Evolutionary conservation across 192 early-diverging fungal genomes (phyloP).

Genomic region (Coemansia sp.): DNA sequence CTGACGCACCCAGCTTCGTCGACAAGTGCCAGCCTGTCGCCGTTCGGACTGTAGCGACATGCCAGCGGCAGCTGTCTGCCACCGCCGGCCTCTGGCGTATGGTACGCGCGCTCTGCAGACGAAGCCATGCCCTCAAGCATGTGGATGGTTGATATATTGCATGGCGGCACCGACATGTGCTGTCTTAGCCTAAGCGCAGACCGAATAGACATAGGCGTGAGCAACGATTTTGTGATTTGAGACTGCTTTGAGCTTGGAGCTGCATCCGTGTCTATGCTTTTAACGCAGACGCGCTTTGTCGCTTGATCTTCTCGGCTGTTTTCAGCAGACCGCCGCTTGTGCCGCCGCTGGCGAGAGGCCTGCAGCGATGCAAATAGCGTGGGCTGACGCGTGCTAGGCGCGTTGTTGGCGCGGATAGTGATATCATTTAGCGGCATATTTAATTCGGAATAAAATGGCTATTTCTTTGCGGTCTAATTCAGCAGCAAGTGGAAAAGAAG

Average conservation of each 20-base stretch:
- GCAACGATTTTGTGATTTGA: too few relatives aligned
- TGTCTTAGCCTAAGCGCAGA: not conserved
- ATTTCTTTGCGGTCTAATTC: not conserved
- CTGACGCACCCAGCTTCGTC: constrained; percentile 41
- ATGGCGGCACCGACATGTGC: not conserved
- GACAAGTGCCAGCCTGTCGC: constrained; percentile 31
- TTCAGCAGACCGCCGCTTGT: constrained; percentile 3
- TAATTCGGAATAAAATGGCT: not conserved
- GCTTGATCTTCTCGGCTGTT: not conserved
- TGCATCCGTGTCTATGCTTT: not conserved
- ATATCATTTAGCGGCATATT: constrained; percentile 41
- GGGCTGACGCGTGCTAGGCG: constrained; percentile 22
- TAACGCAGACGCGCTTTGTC: not conserved
- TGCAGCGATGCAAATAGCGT: constrained; percentile 43
- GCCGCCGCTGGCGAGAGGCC: constrained; percentile 15
- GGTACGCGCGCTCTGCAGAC: constrained; percentile 21
- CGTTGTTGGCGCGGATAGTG: constrained; percentile 37
- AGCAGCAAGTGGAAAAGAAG: not conserved
- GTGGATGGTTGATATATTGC: constrained; percentile 13
- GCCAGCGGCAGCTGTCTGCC: constrained; percentile 34
- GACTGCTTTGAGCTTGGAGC: too few relatives aligned
- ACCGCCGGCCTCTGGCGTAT: not conserved
- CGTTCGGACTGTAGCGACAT: constrained; percentile 31
- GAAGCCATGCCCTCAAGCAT: constrained; percentile 29
- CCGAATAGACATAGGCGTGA: too few relatives aligned